Evolutionary conservation across 2,329 filamentous ascomycete species (phyloP), one percentile per base, ranked within the genome.

Genomic region (Trichophaea hybrida): DNA sequence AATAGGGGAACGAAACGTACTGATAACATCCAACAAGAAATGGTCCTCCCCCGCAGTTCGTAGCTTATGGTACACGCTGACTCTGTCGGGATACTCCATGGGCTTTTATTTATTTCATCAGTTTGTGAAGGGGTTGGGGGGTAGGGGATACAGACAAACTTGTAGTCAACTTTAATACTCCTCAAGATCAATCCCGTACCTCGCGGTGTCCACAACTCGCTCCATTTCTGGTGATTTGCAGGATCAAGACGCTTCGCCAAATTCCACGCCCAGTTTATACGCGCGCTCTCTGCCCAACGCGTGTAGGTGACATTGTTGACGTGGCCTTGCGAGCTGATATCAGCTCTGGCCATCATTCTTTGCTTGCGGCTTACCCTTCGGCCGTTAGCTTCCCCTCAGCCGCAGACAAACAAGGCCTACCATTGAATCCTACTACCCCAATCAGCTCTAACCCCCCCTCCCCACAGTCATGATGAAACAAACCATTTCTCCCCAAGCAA

Each of bases 401-500:
- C 38, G 10, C 38, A 12, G 38, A 43, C n/a, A 10, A 12, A 43
- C n/a, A 15, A 43, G n/a, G n/a, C 53, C 17, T 65, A 68, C 58
- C 66, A 67, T 66, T 59, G 64, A 64, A 49, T 69, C 68, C 67
- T 67, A 53, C 15, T 48, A 6, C 35, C 53, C 35, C 13, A 34
- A n/a, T 37, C 35, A 4, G 12, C 15, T 40, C 34, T 35, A 17
- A 32, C 3, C 1, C 34, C 32, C 53, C 38, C 35, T 34, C 50
- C 50, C 50, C 5, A 13, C 24, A 43, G 15, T 17, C 35, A 43
- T 8, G 33, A 17, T n/a, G 38, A 40, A 6, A 66, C 74, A 72
- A 73, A 88, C 86, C 85, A 89, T 88, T 71, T 95, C 88, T 34
- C 88, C 89, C 88, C 87, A 94, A 0, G 81, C 82, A 31, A 94